These are phyloP conservation scores for Micromonas commoda DNA, from an alignment of 139 green algal genomes.

Conservation along the genomic window DNA sequence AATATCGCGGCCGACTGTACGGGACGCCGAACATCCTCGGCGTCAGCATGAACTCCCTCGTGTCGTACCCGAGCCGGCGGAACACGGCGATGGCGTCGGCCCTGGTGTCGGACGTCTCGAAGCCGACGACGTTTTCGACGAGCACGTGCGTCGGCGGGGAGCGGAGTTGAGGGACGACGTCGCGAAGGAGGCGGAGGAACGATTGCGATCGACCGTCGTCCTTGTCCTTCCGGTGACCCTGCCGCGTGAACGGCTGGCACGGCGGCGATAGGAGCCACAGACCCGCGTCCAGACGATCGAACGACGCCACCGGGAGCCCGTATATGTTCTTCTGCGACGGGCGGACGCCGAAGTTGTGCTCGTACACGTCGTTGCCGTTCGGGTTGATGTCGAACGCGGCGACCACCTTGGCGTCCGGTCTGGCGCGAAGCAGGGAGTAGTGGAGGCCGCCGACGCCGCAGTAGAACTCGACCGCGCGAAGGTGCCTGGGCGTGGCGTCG, in stretches of 20 bases:
- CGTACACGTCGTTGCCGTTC: constrained; percentile 39
- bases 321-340: constrained; percentile 14
- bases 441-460: constrained; percentile 43
- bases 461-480: constrained; percentile 55
- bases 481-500: not conserved
- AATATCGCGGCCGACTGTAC: constrained; percentile 14
- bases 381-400: constrained; percentile 12
- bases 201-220: not conserved
- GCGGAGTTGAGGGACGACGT: constrained; percentile 12
- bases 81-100: not conserved
- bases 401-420: not conserved
- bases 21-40: constrained; percentile 3
- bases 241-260: constrained; percentile 63
- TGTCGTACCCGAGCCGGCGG: not conserved
- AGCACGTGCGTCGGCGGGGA: constrained; percentile 44
- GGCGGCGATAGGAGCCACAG: constrained; percentile 63
- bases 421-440: not conserved
- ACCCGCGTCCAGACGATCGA: constrained; percentile 47
- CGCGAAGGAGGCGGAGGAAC: not conserved
- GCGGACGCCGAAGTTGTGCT: constrained; percentile 48
- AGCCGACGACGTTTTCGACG: constrained; percentile 70
- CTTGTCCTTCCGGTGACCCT: constrained; percentile 41
- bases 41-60: not conserved
- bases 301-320: not conserved
- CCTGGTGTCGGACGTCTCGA: constrained; percentile 48